Evolutionary conservation across 176 grass and related monocot species (phyloP).

Genomic region (Carex kokanica): DNA sequence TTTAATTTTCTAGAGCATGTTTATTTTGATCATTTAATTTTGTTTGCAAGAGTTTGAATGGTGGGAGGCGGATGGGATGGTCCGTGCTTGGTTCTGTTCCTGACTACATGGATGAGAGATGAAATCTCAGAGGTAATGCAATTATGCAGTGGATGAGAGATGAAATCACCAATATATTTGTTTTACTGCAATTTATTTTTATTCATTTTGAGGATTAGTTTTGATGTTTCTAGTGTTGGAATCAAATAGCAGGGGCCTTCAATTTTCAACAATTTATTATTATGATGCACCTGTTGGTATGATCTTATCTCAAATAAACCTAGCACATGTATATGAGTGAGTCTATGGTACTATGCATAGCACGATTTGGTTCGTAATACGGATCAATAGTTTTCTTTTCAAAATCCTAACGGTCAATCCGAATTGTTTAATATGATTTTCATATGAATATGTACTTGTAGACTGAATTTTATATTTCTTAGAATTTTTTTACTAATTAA

Average conservation of each 20-base stretch:
- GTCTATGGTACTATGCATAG: no score
- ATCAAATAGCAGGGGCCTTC: neutral
- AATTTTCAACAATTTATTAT: neutral
- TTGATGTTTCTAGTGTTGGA: neutral
- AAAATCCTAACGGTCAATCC: no score
- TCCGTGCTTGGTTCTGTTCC: constrained; percentile 8
- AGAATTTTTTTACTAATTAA: no score
- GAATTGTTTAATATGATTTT: no score
- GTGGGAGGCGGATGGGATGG: constrained; percentile 35
- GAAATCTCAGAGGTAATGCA: constrained; percentile 26
- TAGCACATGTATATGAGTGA: neutral
- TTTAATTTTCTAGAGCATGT: constrained; percentile 33
- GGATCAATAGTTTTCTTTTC: no score
- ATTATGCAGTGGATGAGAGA: constrained; percentile 21
- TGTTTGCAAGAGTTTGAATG: constrained; percentile 90
- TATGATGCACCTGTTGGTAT: neutral
- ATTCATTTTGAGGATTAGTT: neutral
- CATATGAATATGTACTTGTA: no score
- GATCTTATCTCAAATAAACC: neutral
- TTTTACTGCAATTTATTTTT: neutral
- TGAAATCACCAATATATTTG: neutral
- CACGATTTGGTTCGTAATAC: no score
- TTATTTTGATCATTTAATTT: constrained; percentile 71
- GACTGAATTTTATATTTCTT: no score
- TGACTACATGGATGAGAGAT: constrained; percentile 11